phyloP scores from a whole-genome alignment of 805 yeast genomes.

The Naumovozyma dairenensis region DNA sequence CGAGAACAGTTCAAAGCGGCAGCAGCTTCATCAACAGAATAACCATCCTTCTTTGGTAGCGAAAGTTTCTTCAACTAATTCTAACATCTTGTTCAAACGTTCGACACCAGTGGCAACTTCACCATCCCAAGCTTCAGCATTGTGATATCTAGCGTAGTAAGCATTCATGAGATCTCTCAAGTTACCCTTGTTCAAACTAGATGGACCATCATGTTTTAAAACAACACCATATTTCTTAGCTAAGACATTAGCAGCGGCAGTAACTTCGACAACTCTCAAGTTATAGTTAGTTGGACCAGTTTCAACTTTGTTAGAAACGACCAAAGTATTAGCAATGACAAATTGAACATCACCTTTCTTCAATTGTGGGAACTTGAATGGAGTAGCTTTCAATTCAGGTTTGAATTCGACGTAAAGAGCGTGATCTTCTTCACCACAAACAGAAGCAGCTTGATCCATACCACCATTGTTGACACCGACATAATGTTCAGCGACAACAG shows the following conservation, averaged over 20 bases:
- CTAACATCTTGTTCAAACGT: conserved; percentile 34
- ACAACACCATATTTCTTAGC: conserved; percentile 39
- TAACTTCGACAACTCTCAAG: conserved; percentile 62
- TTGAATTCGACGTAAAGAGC: conserved; percentile 52
- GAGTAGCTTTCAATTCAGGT: conserved; percentile 46
- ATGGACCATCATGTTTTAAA: conserved; percentile 37
- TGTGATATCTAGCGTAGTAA: conserved; percentile 28
- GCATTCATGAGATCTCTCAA: conserved; percentile 55
- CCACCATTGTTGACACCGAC: conserved; percentile 75
- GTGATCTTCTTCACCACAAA: conserved; percentile 50
- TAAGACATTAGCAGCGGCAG: conserved; percentile 52
- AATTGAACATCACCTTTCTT: conserved; percentile 37
- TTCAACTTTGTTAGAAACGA: conserved; percentile 54
- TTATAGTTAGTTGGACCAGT: conserved; percentile 64
- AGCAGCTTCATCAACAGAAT: conserved; percentile 41
- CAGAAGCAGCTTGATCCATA: conserved; percentile 67
- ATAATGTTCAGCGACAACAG: conserved; percentile 58
- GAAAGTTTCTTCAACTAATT: conserved; percentile 36
- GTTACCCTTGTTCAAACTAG: conserved; percentile 37
- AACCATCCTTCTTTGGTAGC: conserved; percentile 36
- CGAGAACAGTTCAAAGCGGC: conserved; percentile 32
- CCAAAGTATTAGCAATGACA: conserved; percentile 54
- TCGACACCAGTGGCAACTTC: conserved; percentile 35
- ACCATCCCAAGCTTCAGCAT: conserved; percentile 36
- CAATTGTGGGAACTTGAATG: conserved; percentile 43